Base-by-base conservation (phyloP, 345 rosid genomes). In the Psidium friedrichsthalianum region DNA sequence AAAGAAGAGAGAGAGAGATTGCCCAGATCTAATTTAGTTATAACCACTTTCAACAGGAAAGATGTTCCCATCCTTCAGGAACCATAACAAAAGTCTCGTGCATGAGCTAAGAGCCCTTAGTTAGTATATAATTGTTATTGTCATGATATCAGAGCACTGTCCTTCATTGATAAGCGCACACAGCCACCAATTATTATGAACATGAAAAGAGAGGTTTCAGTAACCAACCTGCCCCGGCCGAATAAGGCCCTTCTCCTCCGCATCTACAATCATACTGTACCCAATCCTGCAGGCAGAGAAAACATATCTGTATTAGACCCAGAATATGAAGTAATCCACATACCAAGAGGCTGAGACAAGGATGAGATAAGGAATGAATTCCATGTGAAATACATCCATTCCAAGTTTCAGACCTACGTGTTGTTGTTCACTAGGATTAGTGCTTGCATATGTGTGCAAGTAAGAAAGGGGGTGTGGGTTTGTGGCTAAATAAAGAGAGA, bases 181-280 rank as follows among this genome's bases (percentile, higher is more conserved):
- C 16, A 64, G 76, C 42, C 76, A 64, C 76, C 22, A 7, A 64
- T 69, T 69, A 69, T 69, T 9, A 69, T 36, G 56, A n/a, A 53
- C 84, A 42, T 56, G 85, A 20, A 69, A n/a, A 83, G 86, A 55
- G 55, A 85, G 51, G 24, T 47, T 56, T 51, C n/a, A 36, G 64
- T 85, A 74, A 92, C 94, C 82, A 89, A 94, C 98, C 96, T 93
- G 91, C 4, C 95, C 94, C 0, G 95, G 94, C 74, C 32, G 88
- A 83, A 93, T 93, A 40, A 93, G 93, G 74, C 94, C 95, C 88
- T 93, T 88, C 89, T 92, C 94, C 90, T 93, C 98, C 85, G 98
- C 98, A 92, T 93, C 98, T 82, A 86, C 55, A 51, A 94, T 93
- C 98, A 94, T 94, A 85, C 98, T 93, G 76, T 93, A 92, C n/a